phyloP scores from a whole-genome alignment of 2,329 filamentous ascomycete genomes.

The Rosellinia necatrix region DNA sequence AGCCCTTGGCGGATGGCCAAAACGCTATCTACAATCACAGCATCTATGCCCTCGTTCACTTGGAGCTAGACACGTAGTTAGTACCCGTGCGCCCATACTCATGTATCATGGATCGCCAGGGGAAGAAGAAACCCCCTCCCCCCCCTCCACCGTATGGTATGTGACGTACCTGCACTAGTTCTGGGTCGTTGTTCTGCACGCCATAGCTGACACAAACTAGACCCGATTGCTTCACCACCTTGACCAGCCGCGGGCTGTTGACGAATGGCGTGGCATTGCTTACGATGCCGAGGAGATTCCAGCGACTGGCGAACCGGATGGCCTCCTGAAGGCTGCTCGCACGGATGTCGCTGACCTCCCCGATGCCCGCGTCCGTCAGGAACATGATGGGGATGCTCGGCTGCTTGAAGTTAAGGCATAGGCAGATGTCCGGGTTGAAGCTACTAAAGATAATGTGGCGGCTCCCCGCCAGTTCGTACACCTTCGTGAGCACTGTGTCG shows the following conservation, averaged over 20 bases:
- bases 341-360: slow-evolving; percentile 81
- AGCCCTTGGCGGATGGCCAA: slow-evolving; percentile 90
- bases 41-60: slow-evolving; percentile 94
- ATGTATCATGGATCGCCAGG: not conserved
- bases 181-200: slow-evolving; percentile 83
- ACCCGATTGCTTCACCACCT: slow-evolving; percentile 91
- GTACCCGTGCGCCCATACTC: slow-evolving; percentile 13
- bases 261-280: slow-evolving; percentile 87
- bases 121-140: not conserved
- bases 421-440: slow-evolving; percentile 96
- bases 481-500: slow-evolving; percentile 86
- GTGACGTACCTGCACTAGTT: slow-evolving; percentile 76
- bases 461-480: slow-evolving; percentile 81
- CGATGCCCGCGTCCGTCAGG: slow-evolving; percentile 85
- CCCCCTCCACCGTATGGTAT: not conserved
- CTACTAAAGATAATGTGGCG: slow-evolving; percentile 97
- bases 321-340: slow-evolving; percentile 94
- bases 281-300: slow-evolving; percentile 93
- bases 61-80: slow-evolving; percentile 63
- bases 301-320: slow-evolving; percentile 89
- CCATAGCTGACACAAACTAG: slow-evolving; percentile 96
- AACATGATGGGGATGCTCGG: slow-evolving; percentile 95
- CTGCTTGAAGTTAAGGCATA: slow-evolving; percentile 94
- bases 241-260: slow-evolving; percentile 84
- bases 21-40: slow-evolving; percentile 95